Percentiles rank a stretch among this genome's conserved stretches.
These are phyloP conservation scores for Kluyveromyces dobzhanskii DNA, from an alignment of 805 yeast species.

Conservation along the genomic window DNA sequence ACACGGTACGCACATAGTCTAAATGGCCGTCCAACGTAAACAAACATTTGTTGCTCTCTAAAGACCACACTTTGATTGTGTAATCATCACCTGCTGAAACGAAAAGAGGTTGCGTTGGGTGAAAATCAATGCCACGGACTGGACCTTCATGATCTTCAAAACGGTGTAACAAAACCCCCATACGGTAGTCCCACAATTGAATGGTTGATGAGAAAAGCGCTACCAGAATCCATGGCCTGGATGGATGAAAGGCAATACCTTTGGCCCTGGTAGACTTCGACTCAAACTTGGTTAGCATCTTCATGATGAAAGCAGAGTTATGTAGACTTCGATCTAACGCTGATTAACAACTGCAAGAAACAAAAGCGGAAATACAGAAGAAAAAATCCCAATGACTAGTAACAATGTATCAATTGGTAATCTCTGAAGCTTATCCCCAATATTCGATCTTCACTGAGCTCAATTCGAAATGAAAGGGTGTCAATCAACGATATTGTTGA, in stretches of 20 bases:
- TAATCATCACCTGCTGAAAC: conserved; percentile 98
- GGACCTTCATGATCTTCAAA: conserved; percentile 99
- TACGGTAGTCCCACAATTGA: conserved; percentile 98
- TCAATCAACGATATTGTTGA: too few species aligned
- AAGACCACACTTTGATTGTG: conserved; percentile 91
- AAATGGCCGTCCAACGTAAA: conserved; percentile 90
- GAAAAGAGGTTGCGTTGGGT: conserved; percentile 95
- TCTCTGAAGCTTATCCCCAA: too few species aligned
- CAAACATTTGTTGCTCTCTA: conserved; percentile 81
- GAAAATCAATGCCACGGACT: conserved; percentile 90
- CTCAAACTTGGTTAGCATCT: conserved; percentile 86
- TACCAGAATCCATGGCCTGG: conserved; percentile 89
- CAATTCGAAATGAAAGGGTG: too few species aligned
- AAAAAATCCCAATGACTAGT: not conserved
- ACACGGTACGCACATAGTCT: conserved; percentile 91
- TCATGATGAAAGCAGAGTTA: conserved; percentile 42
- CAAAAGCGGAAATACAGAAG: too few species aligned
- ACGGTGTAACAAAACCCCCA: conserved; percentile 95
- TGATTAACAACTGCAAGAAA: too few species aligned
- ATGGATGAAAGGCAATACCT: conserved; percentile 94
- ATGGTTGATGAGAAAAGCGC: conserved; percentile 96
- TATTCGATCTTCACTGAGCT: too few species aligned
- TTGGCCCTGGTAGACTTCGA: conserved; percentile 97
- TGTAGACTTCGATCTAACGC: too few species aligned
- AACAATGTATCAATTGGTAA: not conserved